Evolutionary conservation across 2,329 filamentous ascomycete genomes (phyloP), one percentile per base, ranked within the genome.

Genomic region (Verticillium klebahnii): DNA sequence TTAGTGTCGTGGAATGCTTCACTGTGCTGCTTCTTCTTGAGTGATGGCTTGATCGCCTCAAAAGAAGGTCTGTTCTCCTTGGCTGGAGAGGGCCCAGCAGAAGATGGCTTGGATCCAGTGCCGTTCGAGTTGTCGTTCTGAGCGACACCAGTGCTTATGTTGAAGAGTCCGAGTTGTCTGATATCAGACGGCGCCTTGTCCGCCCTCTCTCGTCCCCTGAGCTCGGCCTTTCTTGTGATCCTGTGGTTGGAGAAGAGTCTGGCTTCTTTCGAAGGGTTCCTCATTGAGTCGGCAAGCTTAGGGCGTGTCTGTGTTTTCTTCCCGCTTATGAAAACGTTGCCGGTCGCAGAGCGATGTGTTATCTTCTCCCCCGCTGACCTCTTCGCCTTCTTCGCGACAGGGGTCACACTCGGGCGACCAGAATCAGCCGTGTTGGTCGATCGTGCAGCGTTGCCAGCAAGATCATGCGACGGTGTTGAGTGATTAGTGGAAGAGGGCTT

Each of bases 301-400:
- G 61, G 54, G 15, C 77, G 73, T 23, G 68, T 67, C 63, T 76
- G 80, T 34, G 67, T 71, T 31, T 66, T 69, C 61, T 73, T 80
- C 2, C 82, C 81, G 11, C 73, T 73, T 7, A 69, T 64, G 57
- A 85, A 85, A 1, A 85, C 75, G 62, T 84, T 85, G 15, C 61
- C 65, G 11, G 56, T 58, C 9, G 56, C 40, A 11, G 56, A 45
- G 23, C 56, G 56, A 23, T 9, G 23, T 14, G 45, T 50, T 5
- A n/a, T 50, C 45, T 50, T 50, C 45, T 50, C 45, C 8, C 40
- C 45, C 4, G 34, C 56, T n/a, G 25, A 45, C 32, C n/a, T 29
- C 15, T 54, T 54, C 19, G 29, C 32, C n/a, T 62, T 59, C n/a
- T 59, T 59, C 17, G 15, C 32, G 5, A 5, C 11, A 19, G 17